phyloP scores from a whole-genome alignment of 768 basidiomycete genomes.

The Termitomyces sp. region DNA sequence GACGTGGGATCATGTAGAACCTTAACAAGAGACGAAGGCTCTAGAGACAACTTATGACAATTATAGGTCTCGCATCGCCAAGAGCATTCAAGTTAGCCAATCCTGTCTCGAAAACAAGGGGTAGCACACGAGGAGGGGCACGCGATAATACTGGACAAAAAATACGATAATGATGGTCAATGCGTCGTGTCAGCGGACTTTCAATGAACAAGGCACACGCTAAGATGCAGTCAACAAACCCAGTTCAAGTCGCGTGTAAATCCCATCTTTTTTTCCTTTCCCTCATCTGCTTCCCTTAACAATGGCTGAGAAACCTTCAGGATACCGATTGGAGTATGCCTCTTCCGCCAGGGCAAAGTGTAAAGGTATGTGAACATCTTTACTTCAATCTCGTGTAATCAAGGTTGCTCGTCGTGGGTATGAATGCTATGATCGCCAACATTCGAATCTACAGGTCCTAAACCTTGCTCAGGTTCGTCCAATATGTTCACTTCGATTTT shows the following conservation, averaged over 20 bases:
- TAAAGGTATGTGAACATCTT: slow-evolving; percentile 49
- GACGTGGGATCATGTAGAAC: background rate
- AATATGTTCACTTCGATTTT: background rate
- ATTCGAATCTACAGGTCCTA: slow-evolving; percentile 48
- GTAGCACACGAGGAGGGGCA: background rate
- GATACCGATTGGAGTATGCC: slow-evolving; percentile 80
- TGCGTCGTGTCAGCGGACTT: slow-evolving; percentile 42
- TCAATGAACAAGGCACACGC: slow-evolving; percentile 25
- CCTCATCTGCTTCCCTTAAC: slow-evolving; percentile 12
- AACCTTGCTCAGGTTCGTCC: slow-evolving; percentile 64
- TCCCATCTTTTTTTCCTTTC: slow-evolving; percentile 17
- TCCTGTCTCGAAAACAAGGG: background rate
- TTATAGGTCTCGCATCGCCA: background rate
- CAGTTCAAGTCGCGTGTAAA: slow-evolving; percentile 29
- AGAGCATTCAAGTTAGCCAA: background rate
- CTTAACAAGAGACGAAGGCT: background rate
- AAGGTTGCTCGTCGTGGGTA: slow-evolving; percentile 18
- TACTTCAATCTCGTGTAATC: slow-evolving; percentile 5
- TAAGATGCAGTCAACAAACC: slow-evolving; percentile 20
- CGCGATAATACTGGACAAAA: background rate
- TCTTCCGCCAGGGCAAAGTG: slow-evolving; percentile 64
- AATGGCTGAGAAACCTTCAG: slow-evolving; percentile 49
- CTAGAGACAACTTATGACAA: background rate
- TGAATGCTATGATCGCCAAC: slow-evolving; percentile 16
- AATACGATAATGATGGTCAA: slow-evolving; percentile 35